Evolutionary conservation across 2,329 filamentous ascomycete genomes (phyloP), one percentile per base, ranked within the genome.

Genomic region (Neofusicoccum sp.): DNA sequence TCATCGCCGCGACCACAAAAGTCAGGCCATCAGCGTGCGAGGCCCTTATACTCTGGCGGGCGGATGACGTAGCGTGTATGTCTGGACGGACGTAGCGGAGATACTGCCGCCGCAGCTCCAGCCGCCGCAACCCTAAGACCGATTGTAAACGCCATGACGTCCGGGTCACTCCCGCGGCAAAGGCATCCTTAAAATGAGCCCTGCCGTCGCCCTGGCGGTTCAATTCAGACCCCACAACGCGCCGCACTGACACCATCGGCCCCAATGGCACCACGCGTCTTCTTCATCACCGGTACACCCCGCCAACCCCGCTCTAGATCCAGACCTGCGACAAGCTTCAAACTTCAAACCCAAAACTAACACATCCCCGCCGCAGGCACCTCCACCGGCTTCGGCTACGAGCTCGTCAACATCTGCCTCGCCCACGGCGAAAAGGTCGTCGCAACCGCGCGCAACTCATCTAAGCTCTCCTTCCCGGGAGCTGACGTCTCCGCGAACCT

Each of bases 321-420:
- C 48, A 3, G 6, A 11, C 16, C 31, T 12, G 16, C 34, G 36
- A 11, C 14, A 22, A 28, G 12, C 2, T 29, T 9, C 9, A 9
- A 28, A 12, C 6, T 28, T 8, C 4, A 22, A 11, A 39, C 4
- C 7, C 8, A 6, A 9, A n/a, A 4, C 52, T 31, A 28, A 56
- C 12, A 29, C 36, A 3, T 28, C 54, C 22, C 29, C 28, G 8
- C 16, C 31, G 3, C 56, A 60, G 80, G 80, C 61, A 79, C 77
- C 16, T 78, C 74, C 3, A 80, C 79, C n/a, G 80, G 79, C 56
- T 81, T 82, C 68, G 80, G 80, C 63, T 66, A 74, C 41, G 77
- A 80, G 61, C 74, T 79, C 36, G 78, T 80, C 64, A 77, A 81
- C 54, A 36, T 58, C 54, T 44, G 39, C 39, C 54, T 58, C 6